Evolutionary conservation across 208 protist genomes (phyloP), one percentile per base, ranked within the genome.

Genomic region (Acanthamoeba sp.): DNA sequence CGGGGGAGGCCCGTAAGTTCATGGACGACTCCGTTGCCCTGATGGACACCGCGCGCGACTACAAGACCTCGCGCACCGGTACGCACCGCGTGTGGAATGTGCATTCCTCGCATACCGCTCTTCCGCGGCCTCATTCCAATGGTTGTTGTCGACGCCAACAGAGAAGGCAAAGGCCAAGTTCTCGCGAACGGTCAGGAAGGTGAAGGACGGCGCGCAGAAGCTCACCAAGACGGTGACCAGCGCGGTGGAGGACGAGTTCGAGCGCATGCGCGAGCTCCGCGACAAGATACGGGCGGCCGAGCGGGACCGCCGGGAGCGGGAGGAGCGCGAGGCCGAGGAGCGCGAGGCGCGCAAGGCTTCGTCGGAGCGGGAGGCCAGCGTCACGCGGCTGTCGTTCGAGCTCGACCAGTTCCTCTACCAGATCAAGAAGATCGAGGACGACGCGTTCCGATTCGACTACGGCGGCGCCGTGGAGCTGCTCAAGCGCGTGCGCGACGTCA

Each of bases 121-220:
- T 1, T 27, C n/a, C 59, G 1, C 59, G 1, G 27, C n/a, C 50
- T 57, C 14, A 22, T 57, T 12, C 50, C 64, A 73, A 12, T 36
- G 27, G 29, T 73, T 12, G 12, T 57, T 4, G 16, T 57, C 50
- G 9, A 57, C 14, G 50, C 3, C 18, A 57, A 57, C 42, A 85
- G 76, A 85, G n/a, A 85, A 85, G 45, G 76, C 76, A 3, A 85
- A 85, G 32, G 38, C 76, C 76, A 85, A 85, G 76, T 55, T 85
- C 42, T 57, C 76, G 38, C 42, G 42, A 3, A 85, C 38, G n/a
- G 42, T 57, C 22, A 34, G n/a, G 7, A 57, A 57, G n/a, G 76
- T 85, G 76, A 85, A 85, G 76, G 76, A 85, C 22, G 42, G 42
- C 76, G 76, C 42, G 76, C 36, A 85, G 76, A 57, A 22, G 27